Evolutionary conservation across 805 yeast species (phyloP), one percentile per base, ranked within the genome.

Genomic region (Alloascoidea hylecoeti): DNA sequence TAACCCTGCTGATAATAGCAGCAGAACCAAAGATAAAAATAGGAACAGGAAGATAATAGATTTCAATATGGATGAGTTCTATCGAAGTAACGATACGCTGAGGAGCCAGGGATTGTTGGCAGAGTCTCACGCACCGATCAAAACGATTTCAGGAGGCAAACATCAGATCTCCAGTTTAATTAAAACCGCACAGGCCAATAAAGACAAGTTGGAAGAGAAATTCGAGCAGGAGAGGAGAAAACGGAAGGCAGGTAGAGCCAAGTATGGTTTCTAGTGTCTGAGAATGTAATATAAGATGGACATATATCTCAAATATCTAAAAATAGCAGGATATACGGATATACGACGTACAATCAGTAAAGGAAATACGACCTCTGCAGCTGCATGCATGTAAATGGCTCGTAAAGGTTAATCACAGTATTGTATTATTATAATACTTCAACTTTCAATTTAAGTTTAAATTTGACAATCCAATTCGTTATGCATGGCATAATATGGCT

Each of bases 11-110:
- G n/a, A n/a, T n/a, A n/a, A n/a, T n/a, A n/a, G n/a, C n/a, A n/a
- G n/a, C n/a, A n/a, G 14, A 34, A 28, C 16, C 18, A 40, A 34
- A 27, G 34, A 35, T 14, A 39, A 18, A n/a, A 35, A 39, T 28
- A 49, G 43, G 17, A 39, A 43, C 15, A 38, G 52, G 2, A 18
- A 48, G 12, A 38, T 51, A 5, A 37, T 46, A 6, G 57, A 56
- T n/a, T 40, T 58, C 30, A 43, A 51, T 38, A 44, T 58, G 49
- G 44, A 42, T 18, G 42, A 50, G 13, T 58, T 58, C 40, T 58
- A 58, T 36, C 19, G 40, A 2, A 36, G 45, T 13, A 59, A 59
- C 39, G 42, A 41, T 17, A 30, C 42, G 16, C 36, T 48, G 35
- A 54, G 54, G 3, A 39, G 39, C 19, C 32, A 39, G 1, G 63